These are phyloP conservation scores for Moricandia moricandioides DNA, from an alignment of 345 rosid genomes.

Conservation along the genomic window DNA sequence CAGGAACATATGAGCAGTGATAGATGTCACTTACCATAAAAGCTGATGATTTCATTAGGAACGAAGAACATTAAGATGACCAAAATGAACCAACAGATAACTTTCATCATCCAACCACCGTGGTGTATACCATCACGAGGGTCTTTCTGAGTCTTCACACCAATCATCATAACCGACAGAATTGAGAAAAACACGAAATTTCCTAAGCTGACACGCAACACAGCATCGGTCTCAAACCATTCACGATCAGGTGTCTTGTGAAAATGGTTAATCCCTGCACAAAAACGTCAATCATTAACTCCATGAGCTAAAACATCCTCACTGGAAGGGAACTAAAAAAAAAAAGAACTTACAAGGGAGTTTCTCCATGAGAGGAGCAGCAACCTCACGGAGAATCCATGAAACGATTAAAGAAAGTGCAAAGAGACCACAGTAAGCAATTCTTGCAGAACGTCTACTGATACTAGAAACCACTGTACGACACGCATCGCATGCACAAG, in stretches of 20 bases:
- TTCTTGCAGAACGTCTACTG: slow-evolving; percentile 93
- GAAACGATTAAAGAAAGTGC: slow-evolving; percentile 87
- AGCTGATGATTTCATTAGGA: slow-evolving; percentile 86
- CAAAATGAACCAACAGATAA: slow-evolving; percentile 81
- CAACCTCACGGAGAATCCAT: slow-evolving; percentile 96
- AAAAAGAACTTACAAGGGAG: slow-evolving; percentile 73
- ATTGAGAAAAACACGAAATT: slow-evolving; percentile 85
- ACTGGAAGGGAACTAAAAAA: neutral
- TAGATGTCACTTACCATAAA: slow-evolving; percentile 58
- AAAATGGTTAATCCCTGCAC: slow-evolving; percentile 92
- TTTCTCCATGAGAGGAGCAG: slow-evolving; percentile 98
- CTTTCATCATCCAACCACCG: slow-evolving; percentile 99
- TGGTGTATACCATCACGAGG: slow-evolving; percentile 96
- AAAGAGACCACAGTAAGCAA: slow-evolving; percentile 96
- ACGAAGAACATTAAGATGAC: slow-evolving; percentile 92
- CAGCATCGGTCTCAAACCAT: slow-evolving; percentile 99
- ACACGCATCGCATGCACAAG: slow-evolving; percentile 96
- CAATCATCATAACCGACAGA: slow-evolving; percentile 76
- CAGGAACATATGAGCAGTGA: neutral
- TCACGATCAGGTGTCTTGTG: slow-evolving; percentile 83
- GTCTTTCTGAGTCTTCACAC: slow-evolving; percentile 90
- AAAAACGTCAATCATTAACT: neutral
- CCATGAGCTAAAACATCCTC: neutral
- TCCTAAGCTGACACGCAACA: slow-evolving; percentile 94
- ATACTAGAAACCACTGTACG: slow-evolving; percentile 85